Base-by-base conservation (phyloP, 352 stramenopile genomes). In the Labyrinthula sp. region DNA sequence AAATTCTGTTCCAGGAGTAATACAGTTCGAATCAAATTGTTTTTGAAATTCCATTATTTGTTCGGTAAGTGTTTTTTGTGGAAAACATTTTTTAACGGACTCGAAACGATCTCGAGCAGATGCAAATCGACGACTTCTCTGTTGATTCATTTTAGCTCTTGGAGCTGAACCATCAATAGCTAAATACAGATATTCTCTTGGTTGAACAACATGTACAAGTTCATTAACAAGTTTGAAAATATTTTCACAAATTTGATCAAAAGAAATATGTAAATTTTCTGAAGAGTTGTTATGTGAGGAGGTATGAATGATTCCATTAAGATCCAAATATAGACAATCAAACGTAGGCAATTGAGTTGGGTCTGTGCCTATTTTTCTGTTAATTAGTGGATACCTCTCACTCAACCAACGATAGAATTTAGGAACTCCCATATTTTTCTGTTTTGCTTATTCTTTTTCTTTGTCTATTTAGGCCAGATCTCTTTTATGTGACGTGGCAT, bases 271-370 rank as follows among this genome's bases (percentile, higher is more conserved):
- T 20, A 35, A 47, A 71, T 96, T 88, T 38, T 79, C 79, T 15
- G 82, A 75, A 22, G 95, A 77, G 62, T 95, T 93, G 20, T 73
- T 75, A 66, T 99, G 90, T 20, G 89, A 95, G 62, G 82, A 95
- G 48, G 91, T 92, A 69, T 99, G 90, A 49, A 99, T 94, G 55
- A 99, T 95, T 40, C 90, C 89, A 65, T 99, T 99, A 84, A 99
- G 94, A 63, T 99, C 90, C 28, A 99, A 63, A 60, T 97, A 99
- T 54, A 99, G 77, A 59, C 91, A 82, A 68, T 99, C 86, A 49
- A 98, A 95, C 58, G 95, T 81, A 1, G 89, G 88, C 26, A 98
- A 61, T 2, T 97, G 71, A 18, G 87, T 88, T 18, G 86, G 73
- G 62, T 95, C 87, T 24, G 79, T 93, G 58, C 54, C 55, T 15